Evolutionary conservation across 73 alveolate genomes (phyloP).

Genomic region (Stentor coeruleus): DNA sequence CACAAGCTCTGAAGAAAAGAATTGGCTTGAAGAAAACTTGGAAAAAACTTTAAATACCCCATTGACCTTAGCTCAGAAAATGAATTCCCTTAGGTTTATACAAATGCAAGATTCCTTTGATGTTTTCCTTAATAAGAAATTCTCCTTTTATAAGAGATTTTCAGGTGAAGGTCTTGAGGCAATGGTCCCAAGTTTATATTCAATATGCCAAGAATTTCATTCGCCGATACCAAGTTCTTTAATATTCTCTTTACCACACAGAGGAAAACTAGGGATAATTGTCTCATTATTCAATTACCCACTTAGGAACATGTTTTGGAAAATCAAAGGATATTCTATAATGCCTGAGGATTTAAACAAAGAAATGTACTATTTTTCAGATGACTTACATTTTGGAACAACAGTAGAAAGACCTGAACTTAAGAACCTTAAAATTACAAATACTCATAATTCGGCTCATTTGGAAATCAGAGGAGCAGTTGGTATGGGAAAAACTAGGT

Average conservation of each 20-base stretch:
- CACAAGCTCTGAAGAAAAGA: slow-evolving; percentile 47
- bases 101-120: slow-evolving; percentile 55
- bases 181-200: slow-evolving; percentile 38
- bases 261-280: slow-evolving; percentile 53
- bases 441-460: slow-evolving; percentile 57
- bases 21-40: slow-evolving; percentile 54
- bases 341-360: slow-evolving; percentile 44
- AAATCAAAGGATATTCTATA: slow-evolving; percentile 51
- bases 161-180: slow-evolving; percentile 71
- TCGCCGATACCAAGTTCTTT: too few relatives aligned
- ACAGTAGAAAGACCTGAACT: neutral
- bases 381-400: slow-evolving; percentile 41
- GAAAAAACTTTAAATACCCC: slow-evolving; percentile 41
- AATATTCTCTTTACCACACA: slow-evolving; percentile 60
- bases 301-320: slow-evolving; percentile 41
- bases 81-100: slow-evolving; percentile 13
- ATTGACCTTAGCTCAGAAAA: slow-evolving; percentile 37
- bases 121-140: slow-evolving; percentile 45
- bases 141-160: slow-evolving; percentile 51
- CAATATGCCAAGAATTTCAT: too few relatives aligned
- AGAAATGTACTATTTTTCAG: slow-evolving; percentile 50
- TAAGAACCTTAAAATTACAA: slow-evolving; percentile 41
- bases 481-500: slow-evolving; percentile 52
- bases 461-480: slow-evolving; percentile 48
- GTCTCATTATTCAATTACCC: slow-evolving; percentile 46